phyloP scores from a whole-genome alignment of 2,329 filamentous ascomycete genomes.

The Phaeosphaeria sp. region DNA sequence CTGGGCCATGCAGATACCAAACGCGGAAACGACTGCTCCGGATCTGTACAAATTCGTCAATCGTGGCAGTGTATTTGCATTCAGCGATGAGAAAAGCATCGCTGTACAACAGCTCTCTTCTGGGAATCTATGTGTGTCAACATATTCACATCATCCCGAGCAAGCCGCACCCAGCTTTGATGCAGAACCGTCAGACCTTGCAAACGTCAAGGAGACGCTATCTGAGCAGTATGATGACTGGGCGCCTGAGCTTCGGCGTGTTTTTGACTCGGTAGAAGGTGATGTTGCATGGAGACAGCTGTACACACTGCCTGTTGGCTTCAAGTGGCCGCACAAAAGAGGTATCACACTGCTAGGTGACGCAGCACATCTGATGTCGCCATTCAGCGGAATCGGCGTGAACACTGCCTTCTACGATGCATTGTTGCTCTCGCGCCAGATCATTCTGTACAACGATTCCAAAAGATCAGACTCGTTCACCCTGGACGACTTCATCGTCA shows the following conservation, averaged over 20 bases:
- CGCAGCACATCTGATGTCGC: slow-evolving; percentile 50
- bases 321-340: slow-evolving; percentile 42
- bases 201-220: slow-evolving; percentile 21
- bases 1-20: slow-evolving; percentile 37
- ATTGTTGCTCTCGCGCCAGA: slow-evolving; percentile 42
- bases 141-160: slow-evolving; percentile 27
- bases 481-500: slow-evolving; percentile 34
- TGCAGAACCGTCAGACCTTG: slow-evolving; percentile 28
- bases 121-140: slow-evolving; percentile 35
- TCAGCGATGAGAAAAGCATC: slow-evolving; percentile 35
- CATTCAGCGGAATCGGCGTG: slow-evolving; percentile 47
- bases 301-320: slow-evolving; percentile 50
- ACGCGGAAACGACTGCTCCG: slow-evolving; percentile 32
- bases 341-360: slow-evolving; percentile 52
- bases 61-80: slow-evolving; percentile 41
- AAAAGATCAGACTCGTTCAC: background rate
- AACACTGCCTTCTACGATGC: slow-evolving; percentile 48
- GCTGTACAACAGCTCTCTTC: slow-evolving; percentile 44
- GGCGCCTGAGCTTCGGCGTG: slow-evolving; percentile 33
- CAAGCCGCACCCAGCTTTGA: slow-evolving; percentile 23
- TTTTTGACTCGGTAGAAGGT: slow-evolving; percentile 32
- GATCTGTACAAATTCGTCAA: slow-evolving; percentile 43
- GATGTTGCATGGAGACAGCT: slow-evolving; percentile 33
- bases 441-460: slow-evolving; percentile 30
- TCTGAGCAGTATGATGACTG: slow-evolving; percentile 37